Evolutionary conservation across 23 red algal genomes (phyloP).

Genomic region (Rhodosorus marinus): DNA sequence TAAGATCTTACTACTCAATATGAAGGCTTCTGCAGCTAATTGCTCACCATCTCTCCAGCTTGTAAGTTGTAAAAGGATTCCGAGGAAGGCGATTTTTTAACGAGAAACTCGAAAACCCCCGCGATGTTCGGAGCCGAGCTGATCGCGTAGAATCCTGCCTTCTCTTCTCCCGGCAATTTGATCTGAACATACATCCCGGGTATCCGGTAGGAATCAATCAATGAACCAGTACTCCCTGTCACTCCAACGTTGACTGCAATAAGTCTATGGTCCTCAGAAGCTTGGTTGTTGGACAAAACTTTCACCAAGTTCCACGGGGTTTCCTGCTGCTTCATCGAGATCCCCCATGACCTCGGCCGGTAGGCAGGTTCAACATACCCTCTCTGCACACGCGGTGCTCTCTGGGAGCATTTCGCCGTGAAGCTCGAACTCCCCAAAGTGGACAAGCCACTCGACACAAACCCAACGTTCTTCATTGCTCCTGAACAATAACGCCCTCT

Average conservation of each 20-base stretch:
- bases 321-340: slow-evolving; percentile 49
- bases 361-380: too few species aligned
- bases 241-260: slow-evolving; percentile 50
- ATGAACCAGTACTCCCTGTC: slow-evolving; percentile 25
- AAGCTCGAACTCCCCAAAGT: too few species aligned
- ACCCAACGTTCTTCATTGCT: too few species aligned
- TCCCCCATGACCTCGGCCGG: too few species aligned
- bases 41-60: slow-evolving; percentile 17
- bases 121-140: slow-evolving; percentile 42
- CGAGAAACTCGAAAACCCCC: slow-evolving; percentile 62
- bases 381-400: too few species aligned
- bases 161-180: slow-evolving; percentile 4
- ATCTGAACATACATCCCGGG: slow-evolving; percentile 69
- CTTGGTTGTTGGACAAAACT: slow-evolving; percentile 24
- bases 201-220: slow-evolving; percentile 43
- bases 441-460: too few species aligned
- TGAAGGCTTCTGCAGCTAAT: too few species aligned
- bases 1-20: too few species aligned
- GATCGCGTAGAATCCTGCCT: slow-evolving; percentile 41
- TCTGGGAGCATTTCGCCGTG: too few species aligned
- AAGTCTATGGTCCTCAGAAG: slow-evolving; percentile 22
- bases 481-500: too few species aligned
- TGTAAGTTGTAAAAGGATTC: slow-evolving; percentile 6
- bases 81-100: slow-evolving; percentile 27
- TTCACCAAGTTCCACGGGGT: slow-evolving; percentile 39